A percentile compares a stretch with the other conserved stretches of the same genome.
phyloP scores from a whole-genome alignment of 2,329 filamentous ascomycete species.

The Ceratocystis huliohia region DNA sequence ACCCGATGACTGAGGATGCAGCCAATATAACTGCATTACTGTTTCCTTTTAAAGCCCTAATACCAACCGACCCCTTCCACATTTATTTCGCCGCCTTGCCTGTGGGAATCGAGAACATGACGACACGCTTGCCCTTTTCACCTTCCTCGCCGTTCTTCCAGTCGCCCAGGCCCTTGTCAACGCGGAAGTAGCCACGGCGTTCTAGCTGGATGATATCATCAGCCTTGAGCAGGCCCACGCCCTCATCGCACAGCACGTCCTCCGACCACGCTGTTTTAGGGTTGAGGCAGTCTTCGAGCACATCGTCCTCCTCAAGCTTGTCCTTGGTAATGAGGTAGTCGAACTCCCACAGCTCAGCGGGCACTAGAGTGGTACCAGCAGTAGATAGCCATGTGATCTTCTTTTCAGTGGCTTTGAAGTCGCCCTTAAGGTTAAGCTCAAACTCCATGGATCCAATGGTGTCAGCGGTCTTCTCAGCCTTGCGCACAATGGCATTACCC shows the following conservation, averaged over 20 bases:
- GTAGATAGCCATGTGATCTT: constrained; percentile 88
- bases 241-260: constrained; percentile 66
- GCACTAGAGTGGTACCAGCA: constrained; percentile 61
- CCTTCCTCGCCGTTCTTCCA: constrained; percentile 40
- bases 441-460: constrained; percentile 59
- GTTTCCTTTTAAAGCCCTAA: background rate
- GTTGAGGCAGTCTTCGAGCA: constrained; percentile 72
- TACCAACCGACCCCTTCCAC: background rate
- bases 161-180: constrained; percentile 52
- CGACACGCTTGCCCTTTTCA: constrained; percentile 36
- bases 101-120: constrained; percentile 47
- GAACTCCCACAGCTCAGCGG: constrained; percentile 47
- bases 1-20: background rate
- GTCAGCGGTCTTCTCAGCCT: constrained; percentile 35
- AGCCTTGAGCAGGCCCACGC: constrained; percentile 63
- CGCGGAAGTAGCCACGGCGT: constrained; percentile 79
- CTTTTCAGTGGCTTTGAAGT: constrained; percentile 91
- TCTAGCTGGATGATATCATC: constrained; percentile 94
- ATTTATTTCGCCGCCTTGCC: constrained; percentile 37
- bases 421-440: constrained; percentile 81
- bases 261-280: constrained; percentile 61
- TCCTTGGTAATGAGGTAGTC: constrained; percentile 69
- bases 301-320: constrained; percentile 77
- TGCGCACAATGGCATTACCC: constrained; percentile 57
- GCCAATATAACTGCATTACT: background rate